These are phyloP conservation scores for Boletus vinaceobasis DNA, from an alignment of 768 basidiomycete genomes.

Conservation along the genomic window DNA sequence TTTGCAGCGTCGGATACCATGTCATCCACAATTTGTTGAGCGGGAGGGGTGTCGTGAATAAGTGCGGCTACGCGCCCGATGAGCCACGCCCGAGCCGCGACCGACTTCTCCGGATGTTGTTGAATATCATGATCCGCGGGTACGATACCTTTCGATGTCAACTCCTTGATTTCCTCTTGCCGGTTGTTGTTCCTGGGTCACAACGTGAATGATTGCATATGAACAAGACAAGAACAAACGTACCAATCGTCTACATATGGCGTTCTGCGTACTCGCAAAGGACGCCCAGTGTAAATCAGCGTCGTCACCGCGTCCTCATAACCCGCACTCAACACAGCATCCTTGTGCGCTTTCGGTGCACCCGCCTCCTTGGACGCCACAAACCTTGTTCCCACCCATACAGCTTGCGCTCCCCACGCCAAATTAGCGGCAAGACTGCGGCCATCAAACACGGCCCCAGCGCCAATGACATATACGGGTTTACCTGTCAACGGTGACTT, in stretches of 20 bases:
- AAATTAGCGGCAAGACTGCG: constrained; percentile 84
- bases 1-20: constrained; percentile 65
- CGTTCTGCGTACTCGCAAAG: constrained; percentile 80
- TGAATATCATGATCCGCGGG: constrained; percentile 70
- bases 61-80: constrained; percentile 80
- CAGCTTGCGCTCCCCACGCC: constrained; percentile 84
- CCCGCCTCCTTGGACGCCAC: constrained; percentile 79
- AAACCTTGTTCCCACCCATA: constrained; percentile 89
- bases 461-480: constrained; percentile 85
- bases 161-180: constrained; percentile 74
- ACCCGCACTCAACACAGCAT: constrained; percentile 63
- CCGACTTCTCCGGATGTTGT: constrained; percentile 76
- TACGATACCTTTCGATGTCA: constrained; percentile 80
- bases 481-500: constrained; percentile 77
- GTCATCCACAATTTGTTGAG: constrained; percentile 75
- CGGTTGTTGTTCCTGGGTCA: constrained; percentile 67
- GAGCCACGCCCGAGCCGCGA: constrained; percentile 67
- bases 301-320: constrained; percentile 81
- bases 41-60: constrained; percentile 74
- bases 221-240: constrained; percentile 14
- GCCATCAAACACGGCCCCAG: constrained; percentile 90
- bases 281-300: constrained; percentile 87
- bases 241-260: constrained; percentile 85
- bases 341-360: constrained; percentile 84
- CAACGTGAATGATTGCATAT: not conserved